Percentiles rank a stretch among this genome's conserved stretches.
Conservation (phyloP, 192 early-diverging fungal genomes). For the Umbelopsis vinacea region DNA sequence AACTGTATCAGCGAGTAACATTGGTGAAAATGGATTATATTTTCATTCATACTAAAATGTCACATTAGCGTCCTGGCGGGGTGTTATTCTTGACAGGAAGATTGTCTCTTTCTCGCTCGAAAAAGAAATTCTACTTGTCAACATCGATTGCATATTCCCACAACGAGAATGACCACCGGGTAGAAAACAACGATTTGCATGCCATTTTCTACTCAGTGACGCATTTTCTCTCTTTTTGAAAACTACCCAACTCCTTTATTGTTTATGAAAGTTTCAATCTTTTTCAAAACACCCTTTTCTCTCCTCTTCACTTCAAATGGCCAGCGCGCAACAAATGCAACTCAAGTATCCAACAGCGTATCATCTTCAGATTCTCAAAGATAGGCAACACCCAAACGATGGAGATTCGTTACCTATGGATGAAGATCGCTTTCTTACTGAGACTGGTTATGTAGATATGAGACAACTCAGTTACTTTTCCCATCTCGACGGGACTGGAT, state of each 20-base stretch:
- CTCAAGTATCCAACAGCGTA: conserved; percentile 2
- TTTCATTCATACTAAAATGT: too few relatives aligned
- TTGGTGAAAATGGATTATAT: too few relatives aligned
- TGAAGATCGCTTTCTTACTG: neutral
- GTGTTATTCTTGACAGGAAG: neutral
- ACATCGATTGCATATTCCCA: neutral
- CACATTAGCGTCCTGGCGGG: neutral
- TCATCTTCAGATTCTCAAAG: neutral
- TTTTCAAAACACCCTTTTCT: neutral
- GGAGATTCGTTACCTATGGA: neutral
- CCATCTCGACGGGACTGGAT: neutral
- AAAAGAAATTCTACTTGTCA: neutral
- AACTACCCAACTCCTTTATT: neutral
- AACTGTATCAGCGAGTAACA: too few relatives aligned
- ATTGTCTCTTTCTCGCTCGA: neutral
- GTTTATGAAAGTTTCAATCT: too few relatives aligned
- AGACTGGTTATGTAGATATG: conserved; percentile 7
- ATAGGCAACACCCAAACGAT: neutral
- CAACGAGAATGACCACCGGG: neutral
- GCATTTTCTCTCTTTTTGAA: neutral
- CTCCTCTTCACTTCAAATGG: conserved; percentile 10
- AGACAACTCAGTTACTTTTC: conserved; percentile 11
- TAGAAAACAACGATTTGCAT: conserved; percentile 2
- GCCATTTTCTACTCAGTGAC: neutral
- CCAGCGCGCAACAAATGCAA: neutral